Percentiles rank a stretch among this genome's conserved stretches.
Evolutionary conservation across 83 land plant genomes (phyloP).

Genomic region (Picea engelmannii): DNA sequence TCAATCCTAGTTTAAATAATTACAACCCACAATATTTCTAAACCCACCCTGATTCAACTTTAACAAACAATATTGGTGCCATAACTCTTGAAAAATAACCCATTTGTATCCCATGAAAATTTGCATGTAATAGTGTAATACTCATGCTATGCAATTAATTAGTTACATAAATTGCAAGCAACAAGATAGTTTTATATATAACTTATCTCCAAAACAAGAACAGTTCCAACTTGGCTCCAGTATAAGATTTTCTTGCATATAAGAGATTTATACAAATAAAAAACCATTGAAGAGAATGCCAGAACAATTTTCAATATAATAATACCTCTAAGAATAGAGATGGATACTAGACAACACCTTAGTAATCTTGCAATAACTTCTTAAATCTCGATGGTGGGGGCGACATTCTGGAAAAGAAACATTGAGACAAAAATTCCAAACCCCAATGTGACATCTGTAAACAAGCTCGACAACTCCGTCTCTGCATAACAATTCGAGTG

Average conservation of each 20-base stretch:
- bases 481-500: neutral
- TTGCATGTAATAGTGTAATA: too few species aligned
- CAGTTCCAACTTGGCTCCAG: conserved; percentile 1
- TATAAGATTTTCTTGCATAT: neutral
- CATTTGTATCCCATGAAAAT: too few species aligned
- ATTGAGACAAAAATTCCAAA: too few species aligned
- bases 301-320: neutral
- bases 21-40: too few species aligned
- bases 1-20: too few species aligned
- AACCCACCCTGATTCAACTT: too few species aligned
- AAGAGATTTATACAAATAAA: conserved; percentile 5
- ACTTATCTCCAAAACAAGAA: neutral
- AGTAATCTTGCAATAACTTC: neutral
- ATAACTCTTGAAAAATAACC: too few species aligned
- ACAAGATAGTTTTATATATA: too few species aligned
- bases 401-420: too few species aligned
- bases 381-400: neutral
- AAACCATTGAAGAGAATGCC: conserved; percentile 1
- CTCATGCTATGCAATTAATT: too few species aligned
- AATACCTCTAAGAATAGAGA: neutral
- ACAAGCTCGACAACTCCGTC: neutral
- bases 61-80: too few species aligned
- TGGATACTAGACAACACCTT: neutral
- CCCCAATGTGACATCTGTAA: neutral
- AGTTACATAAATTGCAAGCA: too few species aligned